Evolutionary conservation across 2,329 filamentous ascomycete species (phyloP), one percentile per base, ranked within the genome.

Genomic region (Pseudogymnoascus sp.): DNA sequence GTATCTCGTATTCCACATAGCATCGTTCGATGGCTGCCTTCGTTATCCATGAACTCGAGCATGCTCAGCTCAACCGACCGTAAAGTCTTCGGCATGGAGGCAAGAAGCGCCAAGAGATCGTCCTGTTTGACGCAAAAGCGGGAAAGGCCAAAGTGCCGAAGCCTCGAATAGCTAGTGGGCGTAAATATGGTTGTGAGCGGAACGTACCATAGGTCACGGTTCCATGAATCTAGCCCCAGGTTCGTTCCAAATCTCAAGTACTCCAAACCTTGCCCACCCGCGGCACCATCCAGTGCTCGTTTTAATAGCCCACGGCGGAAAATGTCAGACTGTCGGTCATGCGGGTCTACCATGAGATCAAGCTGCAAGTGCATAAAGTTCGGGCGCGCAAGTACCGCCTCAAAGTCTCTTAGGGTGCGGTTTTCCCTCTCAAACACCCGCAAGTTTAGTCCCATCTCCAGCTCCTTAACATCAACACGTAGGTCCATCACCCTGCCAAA

Each of bases 1-100:
- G 60, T 63, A 44, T 69, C 62, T 3, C 69, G 67, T 7, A 71
- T 68, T 2, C 62, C 64, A 37, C 63, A 29, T 9, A 73, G 65
- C 4, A 73, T 56, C 9, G 65, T 56, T 38, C 65, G 17, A 42
- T 65, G 67, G 35, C 65, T 50, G 29, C 35, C 44, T 7, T 11
- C 2, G 10, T 62, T 38, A 53, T 46, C 26, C 13, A 71, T 1
- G 23, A 75, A 75, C 2, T 7, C 9, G 0, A 77, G 65, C 11
- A 71, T 72, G 50, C 73, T 76, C 5, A 78, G 65, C 29, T 77
- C 70, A 0, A 77, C 64, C 1, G 72, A 72, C 9, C 68, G 66
- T 0, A 76, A 21, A 0, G 71, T 72, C 0, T 21, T 7, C 3
- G 73, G 74, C 0, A 78, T 60, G 0, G 59, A 62, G 1, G 56